Base-by-base conservation (phyloP, 2,329 filamentous ascomycete species). In the Pyricularia pennisetigena region DNA sequence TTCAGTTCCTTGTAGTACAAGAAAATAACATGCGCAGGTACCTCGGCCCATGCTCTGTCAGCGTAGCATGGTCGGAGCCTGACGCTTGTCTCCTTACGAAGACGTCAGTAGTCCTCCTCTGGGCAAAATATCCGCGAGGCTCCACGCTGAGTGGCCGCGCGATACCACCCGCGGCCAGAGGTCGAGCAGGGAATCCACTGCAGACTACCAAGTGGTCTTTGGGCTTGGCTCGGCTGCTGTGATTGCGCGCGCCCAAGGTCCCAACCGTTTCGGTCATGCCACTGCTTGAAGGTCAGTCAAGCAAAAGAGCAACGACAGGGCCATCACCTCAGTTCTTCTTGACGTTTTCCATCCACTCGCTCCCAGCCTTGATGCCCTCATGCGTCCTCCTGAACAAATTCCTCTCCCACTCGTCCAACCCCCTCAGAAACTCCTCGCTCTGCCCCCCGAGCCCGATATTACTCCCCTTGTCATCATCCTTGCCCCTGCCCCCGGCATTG, bases 361-460 rank as follows among this genome's bases (percentile, higher is more conserved):
- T 90, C 35, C 86, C 85, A 8, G 85, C 82, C 77, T 90, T 93
- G 1, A 88, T 84, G 20, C 90, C 89, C 71, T 93, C 90, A 75
- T 94, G 91, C 0, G 89, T 88, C 69, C 86, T 86, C 64, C 90
- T 85, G 75, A 94, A 94, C 71, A 94, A 72, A 69, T 85, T 85
- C 72, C 94, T 85, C 81, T 99, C 95, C 78, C 88, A 93, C 80
- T 98, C 94, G 74, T 98, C 95, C 68, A 99, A 78, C 0, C 94
- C 93, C 32, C 91, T 84, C 73, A 97, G 81, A 73, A 98, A 98
- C 72, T 97, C 94, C 69, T 89, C 88, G 1, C 88, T 89, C 81
- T 90, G 72, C 82, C 86, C 71, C 80, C 84, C 71, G 78, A 89
- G 75, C 78, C 86, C 80, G 81, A 86, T 79, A 14, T 84, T 80